Evolutionary conservation across 768 basidiomycete genomes (phyloP), one percentile per base, ranked within the genome.

Genomic region (Ramaria sp.): DNA sequence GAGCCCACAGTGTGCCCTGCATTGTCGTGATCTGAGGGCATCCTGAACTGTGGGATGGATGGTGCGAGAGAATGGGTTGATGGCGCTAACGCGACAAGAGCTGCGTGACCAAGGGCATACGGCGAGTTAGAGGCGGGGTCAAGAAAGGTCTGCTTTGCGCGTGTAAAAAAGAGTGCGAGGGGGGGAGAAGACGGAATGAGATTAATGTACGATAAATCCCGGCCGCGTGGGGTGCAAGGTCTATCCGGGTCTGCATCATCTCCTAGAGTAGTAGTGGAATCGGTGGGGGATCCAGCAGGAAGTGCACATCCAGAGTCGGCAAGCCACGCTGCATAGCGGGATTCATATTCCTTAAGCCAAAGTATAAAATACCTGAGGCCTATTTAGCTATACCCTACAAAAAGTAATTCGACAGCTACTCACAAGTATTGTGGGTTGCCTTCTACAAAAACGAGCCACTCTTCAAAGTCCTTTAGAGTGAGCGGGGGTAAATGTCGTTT

Each of bases 361-460:
- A 90, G 79, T n/a, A 79, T 77, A 65, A 90, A 90, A 64, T 90
- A 90, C 19, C 84, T 84, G 63, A 19, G 7, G 31, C 10, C 12
- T 7, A 22, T 17, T 34, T 20, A 39, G 37, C 10, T 17, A 30
- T 2, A 49, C 27, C n/a, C n/a, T n/a, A n/a, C 11, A n/a, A 6
- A 59, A 27, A 59, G 15, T 59, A 47, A 39, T 20, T 39, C 33
- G n/a, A 27, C 38, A 22, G 39, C 30, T 54, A 59, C 79, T 68
- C 61, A 84, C 77, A 91, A 75, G 64, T 89, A 90, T 67, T 90
- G 88, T 22, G 85, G 81, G 48, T 76, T 76, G 55, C 76, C 77
- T 62, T 91, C 89, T 54, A 86, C 85, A 68, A 87, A 88, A 43
- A 91, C 73, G 54, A 90, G 71, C 77, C 87, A 91, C 69, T 91